These are phyloP conservation scores for Mortierella sp. DNA, from an alignment of 371 early-diverging fungal genomes.

Conservation along the genomic window DNA sequence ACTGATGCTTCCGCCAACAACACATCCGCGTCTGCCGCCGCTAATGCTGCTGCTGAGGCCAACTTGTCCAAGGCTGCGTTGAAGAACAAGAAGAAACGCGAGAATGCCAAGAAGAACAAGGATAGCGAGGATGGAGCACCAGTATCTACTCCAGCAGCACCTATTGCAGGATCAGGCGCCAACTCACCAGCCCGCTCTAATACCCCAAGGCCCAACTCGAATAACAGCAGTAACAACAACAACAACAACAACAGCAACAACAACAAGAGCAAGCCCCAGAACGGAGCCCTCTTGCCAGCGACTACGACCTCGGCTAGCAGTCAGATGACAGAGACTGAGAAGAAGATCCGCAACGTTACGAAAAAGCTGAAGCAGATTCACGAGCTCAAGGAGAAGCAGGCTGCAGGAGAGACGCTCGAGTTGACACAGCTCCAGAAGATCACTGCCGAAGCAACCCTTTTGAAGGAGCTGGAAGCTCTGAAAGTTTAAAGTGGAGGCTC, in stretches of 20 bases:
- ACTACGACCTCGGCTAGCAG: slow-evolving; percentile 40
- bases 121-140: slow-evolving; percentile 42
- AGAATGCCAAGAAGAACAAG: slow-evolving; percentile 62
- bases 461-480: slow-evolving; percentile 58
- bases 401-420: slow-evolving; percentile 85
- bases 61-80: slow-evolving; percentile 61
- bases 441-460: slow-evolving; percentile 54
- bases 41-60: slow-evolving; percentile 29
- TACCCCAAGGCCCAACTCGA: slow-evolving; percentile 40
- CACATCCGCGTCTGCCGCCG: slow-evolving; percentile 10
- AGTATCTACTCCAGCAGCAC: slow-evolving; percentile 30
- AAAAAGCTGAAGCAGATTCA: slow-evolving; percentile 94
- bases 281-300: slow-evolving; percentile 40
- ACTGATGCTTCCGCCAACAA: slow-evolving; percentile 36
- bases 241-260: slow-evolving; percentile 2
- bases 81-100: slow-evolving; percentile 76
- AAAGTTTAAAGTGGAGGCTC: slow-evolving; percentile 23
- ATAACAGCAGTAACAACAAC: slow-evolving; percentile 16
- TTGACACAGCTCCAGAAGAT: slow-evolving; percentile 78
- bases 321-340: slow-evolving; percentile 73
- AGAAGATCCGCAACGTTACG: slow-evolving; percentile 87
- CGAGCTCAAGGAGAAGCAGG: slow-evolving; percentile 84
- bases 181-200: slow-evolving; percentile 46
- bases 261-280: slow-evolving; percentile 27
- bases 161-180: slow-evolving; percentile 32